These are phyloP conservation scores for Neodidymelliopsis sp. DNA, from an alignment of 2,329 filamentous ascomycete species.

Conservation along the genomic window DNA sequence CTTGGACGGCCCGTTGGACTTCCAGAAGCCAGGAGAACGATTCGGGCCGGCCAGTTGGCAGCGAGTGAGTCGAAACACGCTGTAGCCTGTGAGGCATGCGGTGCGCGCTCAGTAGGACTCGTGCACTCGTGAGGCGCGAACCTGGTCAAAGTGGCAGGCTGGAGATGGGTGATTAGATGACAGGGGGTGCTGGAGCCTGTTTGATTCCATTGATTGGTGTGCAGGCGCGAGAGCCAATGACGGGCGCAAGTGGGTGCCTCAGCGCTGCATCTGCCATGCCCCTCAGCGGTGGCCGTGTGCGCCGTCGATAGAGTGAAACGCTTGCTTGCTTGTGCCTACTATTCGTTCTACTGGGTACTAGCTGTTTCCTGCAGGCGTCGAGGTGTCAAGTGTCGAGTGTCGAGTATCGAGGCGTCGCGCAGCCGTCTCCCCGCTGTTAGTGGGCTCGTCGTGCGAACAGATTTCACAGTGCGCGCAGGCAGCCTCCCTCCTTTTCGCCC, in stretches of 20 bases:
- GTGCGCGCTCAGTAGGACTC: slow-evolving; percentile 9
- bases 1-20: slow-evolving; percentile 22
- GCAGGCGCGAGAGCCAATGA: slow-evolving; percentile 8
- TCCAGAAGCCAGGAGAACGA: slow-evolving; percentile 17
- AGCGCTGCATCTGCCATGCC: slow-evolving; percentile 2
- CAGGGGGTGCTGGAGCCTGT: too few relatives aligned
- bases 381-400: too few relatives aligned
- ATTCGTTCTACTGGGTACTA: too few relatives aligned
- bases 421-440: slow-evolving; percentile 18
- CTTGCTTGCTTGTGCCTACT: too few relatives aligned
- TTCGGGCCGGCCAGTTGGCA: slow-evolving; percentile 7
- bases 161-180: neutral
- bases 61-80: slow-evolving; percentile 14
- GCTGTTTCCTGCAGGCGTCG: neutral
- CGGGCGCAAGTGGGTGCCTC: neutral
- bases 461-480: slow-evolving; percentile 6
- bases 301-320: slow-evolving; percentile 6
- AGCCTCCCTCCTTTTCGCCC: slow-evolving; percentile 2
- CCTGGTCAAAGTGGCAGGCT: slow-evolving; percentile 9
- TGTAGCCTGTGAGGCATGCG: slow-evolving; percentile 7
- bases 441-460: slow-evolving; percentile 6
- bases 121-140: slow-evolving; percentile 6
- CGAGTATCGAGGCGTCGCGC: neutral
- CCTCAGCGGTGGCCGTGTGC: slow-evolving; percentile 3
- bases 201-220: slow-evolving; percentile 9